Evolutionary conservation across 2,329 filamentous ascomycete genomes (phyloP), one percentile per base, ranked within the genome.

Genomic region (Exophiala alcalophila): DNA sequence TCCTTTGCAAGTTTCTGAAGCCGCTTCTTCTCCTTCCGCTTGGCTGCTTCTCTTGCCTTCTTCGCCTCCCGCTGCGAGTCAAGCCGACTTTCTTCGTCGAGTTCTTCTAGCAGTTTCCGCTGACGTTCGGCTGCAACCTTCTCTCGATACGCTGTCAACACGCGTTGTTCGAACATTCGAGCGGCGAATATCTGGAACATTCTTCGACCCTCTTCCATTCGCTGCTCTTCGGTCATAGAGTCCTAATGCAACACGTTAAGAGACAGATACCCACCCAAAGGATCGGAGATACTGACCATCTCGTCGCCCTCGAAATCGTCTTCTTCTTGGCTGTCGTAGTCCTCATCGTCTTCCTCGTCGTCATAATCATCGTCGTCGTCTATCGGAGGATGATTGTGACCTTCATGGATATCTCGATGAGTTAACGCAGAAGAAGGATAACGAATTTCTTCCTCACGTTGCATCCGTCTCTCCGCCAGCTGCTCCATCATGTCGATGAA

Each of bases 401-500:
- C 72, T 66, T 76, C 81, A 67, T 84, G 83, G 48, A 78, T 63
- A 50, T 71, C 64, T 55, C 70, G 73, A 64, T 81, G 75, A 53
- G 72, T 69, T 38, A 73, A 67, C 61, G 75, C 74, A 51, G 78
- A 75, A 42, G 82, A 73, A 61, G 81, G 74, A 58, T 80, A 79
- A 56, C 83, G 81, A 36, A 87, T 86, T 62, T 96, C 89, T 68
- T 92, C 90, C 71, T 97, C 91, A 57, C 92, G 84, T 61, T 90
- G 87, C 91, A 98, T 96, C 58, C 92, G 81, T 59, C 91, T 86
- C 70, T 98, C 92, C 25, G 92, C 92, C 58, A 98, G 78, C 70
- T 97, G 91, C 66, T 98, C 92, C 92, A 98, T 98, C 92, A 98
- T 98, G 65, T 98, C 92, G 67, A 98, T 98, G 71, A 98, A 98